Conservation (phyloP, 140 eudicot species). For the Cichorium intybus region DNA sequence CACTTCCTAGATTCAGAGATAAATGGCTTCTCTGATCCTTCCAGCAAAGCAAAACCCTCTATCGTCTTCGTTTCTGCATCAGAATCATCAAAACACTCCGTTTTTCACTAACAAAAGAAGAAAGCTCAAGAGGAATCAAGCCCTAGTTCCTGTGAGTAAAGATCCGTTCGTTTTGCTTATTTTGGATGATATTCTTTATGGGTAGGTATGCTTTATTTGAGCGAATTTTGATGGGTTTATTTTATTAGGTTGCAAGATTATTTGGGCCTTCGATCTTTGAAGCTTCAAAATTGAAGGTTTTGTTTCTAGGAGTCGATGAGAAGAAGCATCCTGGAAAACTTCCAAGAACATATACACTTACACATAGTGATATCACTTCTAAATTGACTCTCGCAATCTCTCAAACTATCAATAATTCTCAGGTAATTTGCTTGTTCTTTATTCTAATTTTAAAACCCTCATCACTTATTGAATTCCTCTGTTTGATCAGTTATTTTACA, state of each 20-base stretch:
- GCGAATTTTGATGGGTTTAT: slow-evolving; percentile 12
- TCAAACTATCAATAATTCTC: slow-evolving; percentile 85
- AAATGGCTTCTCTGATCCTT: slow-evolving; percentile 63
- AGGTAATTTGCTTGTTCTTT: slow-evolving; percentile 42
- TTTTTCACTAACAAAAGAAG: slow-evolving; percentile 35
- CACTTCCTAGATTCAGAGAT: not conserved
- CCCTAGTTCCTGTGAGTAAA: slow-evolving; percentile 51
- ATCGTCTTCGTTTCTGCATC: slow-evolving; percentile 21
- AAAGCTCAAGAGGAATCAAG: slow-evolving; percentile 35
- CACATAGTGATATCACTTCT: slow-evolving; percentile 90
- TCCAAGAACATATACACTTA: slow-evolving; percentile 93
- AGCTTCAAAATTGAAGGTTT: slow-evolving; percentile 85
- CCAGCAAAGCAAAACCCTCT: slow-evolving; percentile 50
- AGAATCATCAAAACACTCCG: slow-evolving; percentile 28
- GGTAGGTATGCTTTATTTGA: slow-evolving; percentile 8
- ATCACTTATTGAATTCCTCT: slow-evolving; percentile 9
- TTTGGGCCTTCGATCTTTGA: slow-evolving; percentile 97
- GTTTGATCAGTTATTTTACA: not conserved
- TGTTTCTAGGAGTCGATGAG: slow-evolving; percentile 85
- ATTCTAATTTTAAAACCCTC: not conserved
- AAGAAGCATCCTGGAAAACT: slow-evolving; percentile 81
- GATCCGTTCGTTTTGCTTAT: not conserved
- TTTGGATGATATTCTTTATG: slow-evolving; percentile 9
- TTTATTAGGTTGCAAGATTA: slow-evolving; percentile 65
- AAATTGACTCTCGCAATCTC: slow-evolving; percentile 88